phyloP scores from a whole-genome alignment of 331 rosid genomes.

The Rhamnella rubrinervis region DNA sequence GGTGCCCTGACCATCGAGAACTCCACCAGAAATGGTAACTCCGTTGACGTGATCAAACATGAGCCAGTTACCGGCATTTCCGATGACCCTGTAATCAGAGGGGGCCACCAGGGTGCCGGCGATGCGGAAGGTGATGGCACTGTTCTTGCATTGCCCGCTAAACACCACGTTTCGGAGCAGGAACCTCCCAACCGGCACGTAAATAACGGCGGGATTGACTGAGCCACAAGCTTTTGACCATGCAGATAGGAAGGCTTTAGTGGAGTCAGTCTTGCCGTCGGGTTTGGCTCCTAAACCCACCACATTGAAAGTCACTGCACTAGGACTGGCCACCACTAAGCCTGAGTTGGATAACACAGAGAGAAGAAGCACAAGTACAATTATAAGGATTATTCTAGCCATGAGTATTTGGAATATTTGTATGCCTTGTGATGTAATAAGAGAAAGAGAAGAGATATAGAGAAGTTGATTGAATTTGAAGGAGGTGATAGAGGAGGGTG shows the following conservation, averaged over 20 bases:
- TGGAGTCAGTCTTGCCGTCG: slow-evolving; percentile 38
- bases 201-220: slow-evolving; percentile 8
- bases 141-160: slow-evolving; percentile 38
- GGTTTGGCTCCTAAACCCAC: slow-evolving; percentile 37
- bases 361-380: not conserved
- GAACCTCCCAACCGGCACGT: slow-evolving; percentile 40
- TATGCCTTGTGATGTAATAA: not conserved
- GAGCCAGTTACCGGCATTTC: slow-evolving; percentile 31
- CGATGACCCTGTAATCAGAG: slow-evolving; percentile 31
- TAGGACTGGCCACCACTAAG: no score
- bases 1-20: slow-evolving; percentile 40
- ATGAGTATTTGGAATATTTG: no score
- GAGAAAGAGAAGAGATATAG: not conserved
- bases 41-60: slow-evolving; percentile 27
- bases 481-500: not conserved
- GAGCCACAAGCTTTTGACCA: slow-evolving; percentile 46
- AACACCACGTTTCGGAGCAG: slow-evolving; percentile 22
- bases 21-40: slow-evolving; percentile 38
- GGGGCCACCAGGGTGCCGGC: slow-evolving; percentile 44
- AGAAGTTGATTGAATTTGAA: not conserved
- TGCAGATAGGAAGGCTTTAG: slow-evolving; percentile 27
- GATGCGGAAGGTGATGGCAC: slow-evolving; percentile 30
- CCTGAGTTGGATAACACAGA: not conserved
- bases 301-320: slow-evolving; percentile 10
- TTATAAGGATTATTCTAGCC: no score